Base-by-base conservation (phyloP, 495 filamentous ascomycete genomes). In the Evernia prunastri region DNA sequence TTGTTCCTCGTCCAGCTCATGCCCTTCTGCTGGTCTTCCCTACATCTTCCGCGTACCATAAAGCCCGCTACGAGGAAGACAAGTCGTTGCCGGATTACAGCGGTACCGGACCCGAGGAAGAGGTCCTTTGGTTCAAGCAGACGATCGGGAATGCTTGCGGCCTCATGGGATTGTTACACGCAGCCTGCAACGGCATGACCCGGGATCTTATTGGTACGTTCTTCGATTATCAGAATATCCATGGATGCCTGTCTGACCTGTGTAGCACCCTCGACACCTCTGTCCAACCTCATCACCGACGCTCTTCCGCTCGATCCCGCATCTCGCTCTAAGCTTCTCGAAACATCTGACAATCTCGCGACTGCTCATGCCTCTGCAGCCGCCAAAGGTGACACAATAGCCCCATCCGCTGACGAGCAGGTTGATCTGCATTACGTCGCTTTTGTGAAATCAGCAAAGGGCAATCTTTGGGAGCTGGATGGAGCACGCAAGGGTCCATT, bases 391-490 rank as follows among this genome's bases (percentile, higher is more conserved):
- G 83, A 86, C 61, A 89, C 89, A 3, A 73, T 68, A 36, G 84
- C 87, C 8, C 91, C 89, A 2, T 77, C 74, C 58, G 84, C 87
- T 1, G 74, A 77, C 33, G 87, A 86, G 63, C 78, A 83, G 64
- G 79, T 87, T 36, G 83, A 86, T 64, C 73, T 86, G 59, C 90
- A 94, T 76, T 94, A 90, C 72, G 82, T 95, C 39, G 87, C 83
- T 51, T 93, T 95, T 75, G 88, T 93, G 35, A 90, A 89, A 77
- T 81, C 80, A 6, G 76, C 73, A n/a, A 74, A 78, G 63, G 79
- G 84, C 31, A 79, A 83, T 33, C 74, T 95, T 43, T 95, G 91
- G 85, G 91, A 95, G 78, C 77, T 96, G 58, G 89, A 95, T 78
- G 90, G 91, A 9, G 73, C 82, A 0, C 71, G 89, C 64, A 86